These are phyloP conservation scores for Linanthus parryae DNA, from an alignment of 148 eudicot species.

Conservation along the genomic window DNA sequence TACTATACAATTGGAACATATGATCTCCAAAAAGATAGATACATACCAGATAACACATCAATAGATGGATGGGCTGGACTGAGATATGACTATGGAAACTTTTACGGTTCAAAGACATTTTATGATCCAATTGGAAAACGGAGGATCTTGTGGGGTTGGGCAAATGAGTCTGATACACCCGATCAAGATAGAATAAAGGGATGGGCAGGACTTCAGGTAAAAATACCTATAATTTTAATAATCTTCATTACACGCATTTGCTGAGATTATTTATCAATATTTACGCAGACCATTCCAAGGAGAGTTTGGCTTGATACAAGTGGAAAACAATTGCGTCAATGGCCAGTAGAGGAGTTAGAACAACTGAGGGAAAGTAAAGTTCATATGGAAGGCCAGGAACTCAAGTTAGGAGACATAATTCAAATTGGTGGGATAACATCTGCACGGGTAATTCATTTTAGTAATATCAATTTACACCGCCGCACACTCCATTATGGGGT, in stretches of 20 bases:
- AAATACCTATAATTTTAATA: no score
- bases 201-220: conserved; percentile 82
- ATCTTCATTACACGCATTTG: not conserved
- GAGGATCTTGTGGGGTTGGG: conserved; percentile 74
- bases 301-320: conserved; percentile 38
- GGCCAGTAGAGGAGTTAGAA: conserved; percentile 54
- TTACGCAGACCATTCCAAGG: conserved; percentile 35
- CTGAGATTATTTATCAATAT: not conserved
- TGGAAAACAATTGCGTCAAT: conserved; percentile 53
- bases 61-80: conserved; percentile 71
- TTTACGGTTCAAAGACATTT: conserved; percentile 76
- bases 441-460: no score
- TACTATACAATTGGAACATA: conserved; percentile 66
- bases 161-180: conserved; percentile 55
- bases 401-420: conserved; percentile 17
- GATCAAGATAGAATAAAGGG: conserved; percentile 39
- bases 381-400: conserved; percentile 12
- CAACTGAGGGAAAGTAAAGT: conserved; percentile 26
- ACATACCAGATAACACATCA: conserved; percentile 35
- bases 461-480: no score
- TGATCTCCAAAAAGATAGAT: conserved; percentile 22
- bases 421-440: conserved; percentile 40
- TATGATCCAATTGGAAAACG: conserved; percentile 40
- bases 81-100: conserved; percentile 79
- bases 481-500: no score